These are phyloP conservation scores for Apiospora marii DNA, from an alignment of 2,329 filamentous ascomycete genomes.

Conservation along the genomic window DNA sequence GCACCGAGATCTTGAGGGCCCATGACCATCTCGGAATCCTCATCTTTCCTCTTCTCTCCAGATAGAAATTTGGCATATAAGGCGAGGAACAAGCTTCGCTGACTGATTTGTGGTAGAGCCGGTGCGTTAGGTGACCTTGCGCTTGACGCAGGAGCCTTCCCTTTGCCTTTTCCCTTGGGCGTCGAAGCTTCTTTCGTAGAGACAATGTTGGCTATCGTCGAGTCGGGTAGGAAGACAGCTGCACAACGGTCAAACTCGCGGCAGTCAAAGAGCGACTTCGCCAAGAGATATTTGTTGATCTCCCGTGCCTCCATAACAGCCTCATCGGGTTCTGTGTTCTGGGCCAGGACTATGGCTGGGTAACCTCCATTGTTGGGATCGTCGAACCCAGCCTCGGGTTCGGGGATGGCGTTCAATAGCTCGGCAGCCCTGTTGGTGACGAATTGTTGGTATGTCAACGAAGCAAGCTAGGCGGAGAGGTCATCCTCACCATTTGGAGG, in stretches of 20 bases:
- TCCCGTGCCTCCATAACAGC: constrained; percentile 80
- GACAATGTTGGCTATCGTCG: constrained; percentile 74
- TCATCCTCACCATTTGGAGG: constrained; percentile 83
- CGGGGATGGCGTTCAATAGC: constrained; percentile 83
- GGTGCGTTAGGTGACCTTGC: constrained; percentile 33
- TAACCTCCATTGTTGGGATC: constrained; percentile 48
- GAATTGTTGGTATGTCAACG: constrained; percentile 31
- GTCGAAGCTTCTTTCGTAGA: constrained; percentile 52
- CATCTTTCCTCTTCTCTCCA: constrained; percentile 94
- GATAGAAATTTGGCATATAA: constrained; percentile 93
- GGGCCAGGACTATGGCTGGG: constrained; percentile 57
- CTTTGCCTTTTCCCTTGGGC: constrained; percentile 64
- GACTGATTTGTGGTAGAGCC: constrained; percentile 70
- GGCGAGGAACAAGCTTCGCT: constrained; percentile 90
- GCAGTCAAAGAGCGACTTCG: constrained; percentile 94
- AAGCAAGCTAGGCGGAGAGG: constrained; percentile 24
- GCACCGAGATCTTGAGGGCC: constrained; percentile 89
- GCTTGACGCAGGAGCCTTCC: constrained; percentile 57
- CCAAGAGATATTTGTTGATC: constrained; percentile 83
- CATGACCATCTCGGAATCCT: constrained; percentile 97
- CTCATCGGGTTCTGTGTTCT: constrained; percentile 74
- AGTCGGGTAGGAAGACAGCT: constrained; percentile 84
- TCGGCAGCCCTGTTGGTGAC: constrained; percentile 80
- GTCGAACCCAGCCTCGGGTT: constrained; percentile 47
- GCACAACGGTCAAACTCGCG: constrained; percentile 94